phyloP scores from a whole-genome alignment of 208 protist species.

The Trypanosoma caninum region DNA sequence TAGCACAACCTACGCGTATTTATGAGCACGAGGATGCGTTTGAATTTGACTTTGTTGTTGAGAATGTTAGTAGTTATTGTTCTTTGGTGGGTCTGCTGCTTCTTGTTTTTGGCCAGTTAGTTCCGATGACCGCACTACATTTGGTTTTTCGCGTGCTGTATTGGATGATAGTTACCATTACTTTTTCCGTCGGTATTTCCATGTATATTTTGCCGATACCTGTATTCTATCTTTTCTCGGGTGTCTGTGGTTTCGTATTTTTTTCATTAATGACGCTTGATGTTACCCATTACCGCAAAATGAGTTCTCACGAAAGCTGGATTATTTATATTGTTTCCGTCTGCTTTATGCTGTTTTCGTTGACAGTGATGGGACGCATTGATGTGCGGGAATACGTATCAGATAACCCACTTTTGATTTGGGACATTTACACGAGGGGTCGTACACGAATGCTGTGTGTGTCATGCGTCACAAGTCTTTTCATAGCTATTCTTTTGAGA shows the following conservation, averaged over 20 bases:
- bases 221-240: slow-evolving; percentile 37
- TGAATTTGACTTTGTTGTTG: slow-evolving; percentile 12
- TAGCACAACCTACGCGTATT: slow-evolving; percentile 26
- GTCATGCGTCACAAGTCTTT: slow-evolving; percentile 41
- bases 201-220: slow-evolving; percentile 47
- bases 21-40: slow-evolving; percentile 16
- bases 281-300: slow-evolving; percentile 60
- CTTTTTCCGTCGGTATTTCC: slow-evolving; percentile 49
- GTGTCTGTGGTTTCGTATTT: slow-evolving; percentile 43
- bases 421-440: slow-evolving; percentile 61
- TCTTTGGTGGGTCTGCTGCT: slow-evolving; percentile 29
- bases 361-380: slow-evolving; percentile 15
- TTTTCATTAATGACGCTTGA: slow-evolving; percentile 52
- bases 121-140: slow-evolving; percentile 34
- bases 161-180: slow-evolving; percentile 41
- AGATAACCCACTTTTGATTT: slow-evolving; percentile 28
- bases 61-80: slow-evolving; percentile 14
- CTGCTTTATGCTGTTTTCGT: slow-evolving; percentile 28
- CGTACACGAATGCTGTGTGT: slow-evolving; percentile 55
- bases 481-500: slow-evolving; percentile 64
- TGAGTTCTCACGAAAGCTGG: slow-evolving; percentile 27
- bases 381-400: slow-evolving; percentile 11
- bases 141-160: slow-evolving; percentile 35
- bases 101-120: slow-evolving; percentile 33
- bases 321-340: slow-evolving; percentile 25